Conservation (phyloP, 2,329 filamentous ascomycete genomes). For the Penicillium fuscoglaucum region DNA sequence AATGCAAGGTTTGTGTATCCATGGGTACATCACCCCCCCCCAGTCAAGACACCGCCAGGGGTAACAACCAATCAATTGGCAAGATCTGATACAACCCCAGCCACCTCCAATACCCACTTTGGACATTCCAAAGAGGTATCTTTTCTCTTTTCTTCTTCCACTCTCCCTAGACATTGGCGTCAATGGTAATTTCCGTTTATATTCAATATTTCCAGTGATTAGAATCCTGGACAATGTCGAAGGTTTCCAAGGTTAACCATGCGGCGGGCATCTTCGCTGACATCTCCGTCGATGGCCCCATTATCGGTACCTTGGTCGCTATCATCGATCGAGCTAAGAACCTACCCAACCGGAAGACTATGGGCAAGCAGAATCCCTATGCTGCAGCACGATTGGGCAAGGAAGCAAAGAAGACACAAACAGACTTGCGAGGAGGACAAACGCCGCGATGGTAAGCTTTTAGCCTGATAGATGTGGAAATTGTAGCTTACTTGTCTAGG, state of each 20-base stretch:
- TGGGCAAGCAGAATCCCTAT: conserved; percentile 98
- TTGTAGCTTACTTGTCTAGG: conserved; percentile 54
- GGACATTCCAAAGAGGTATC: conserved; percentile 21
- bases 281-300: conserved; percentile 87
- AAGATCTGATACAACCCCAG: conserved; percentile 16
- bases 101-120: conserved; percentile 24
- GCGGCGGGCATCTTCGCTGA: conserved; percentile 93
- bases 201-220: conserved; percentile 4
- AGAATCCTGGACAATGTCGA: conserved; percentile 27
- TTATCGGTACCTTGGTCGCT: conserved; percentile 88
- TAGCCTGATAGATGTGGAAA: not conserved
- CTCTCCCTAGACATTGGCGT: conserved; percentile 9
- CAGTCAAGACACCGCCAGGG: conserved; percentile 21
- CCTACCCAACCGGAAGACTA: conserved; percentile 91
- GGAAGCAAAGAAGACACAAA: conserved; percentile 95
- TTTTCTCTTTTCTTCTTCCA: conserved; percentile 17
- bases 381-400: conserved; percentile 92
- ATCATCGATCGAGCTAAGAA: conserved; percentile 96
- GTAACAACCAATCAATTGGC: conserved; percentile 18
- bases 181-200: conserved; percentile 7
- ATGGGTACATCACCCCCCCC: not conserved
- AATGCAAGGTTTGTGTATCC: conserved; percentile 9
- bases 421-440: conserved; percentile 90
- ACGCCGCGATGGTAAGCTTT: conserved; percentile 80
- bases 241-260: conserved; percentile 66